A percentile compares a stretch with the other conserved stretches of the same genome.
Conservation (phyloP, 2,329 filamentous ascomycete genomes). For the Colletotrichum spinosum region DNA sequence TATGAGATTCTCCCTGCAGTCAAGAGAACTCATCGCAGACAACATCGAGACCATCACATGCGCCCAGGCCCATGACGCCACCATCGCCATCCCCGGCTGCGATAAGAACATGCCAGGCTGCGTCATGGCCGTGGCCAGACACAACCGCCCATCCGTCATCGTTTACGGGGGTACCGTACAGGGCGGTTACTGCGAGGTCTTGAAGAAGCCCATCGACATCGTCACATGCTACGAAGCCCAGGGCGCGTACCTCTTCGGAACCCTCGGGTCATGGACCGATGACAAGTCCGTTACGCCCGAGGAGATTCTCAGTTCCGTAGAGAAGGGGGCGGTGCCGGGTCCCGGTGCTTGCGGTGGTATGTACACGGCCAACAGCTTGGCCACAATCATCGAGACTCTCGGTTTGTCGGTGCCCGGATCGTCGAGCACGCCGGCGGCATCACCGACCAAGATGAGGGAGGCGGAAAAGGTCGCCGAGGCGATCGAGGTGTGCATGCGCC, state of each 20-base stretch:
- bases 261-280: constrained; percentile 71
- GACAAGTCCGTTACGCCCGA: constrained; percentile 80
- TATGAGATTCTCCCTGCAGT: constrained; percentile 94
- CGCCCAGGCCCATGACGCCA: constrained; percentile 92
- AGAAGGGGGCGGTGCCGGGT: constrained; percentile 76
- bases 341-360: constrained; percentile 82
- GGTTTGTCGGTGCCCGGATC: constrained; percentile 86
- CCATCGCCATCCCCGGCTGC: constrained; percentile 92
- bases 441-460: constrained; percentile 86
- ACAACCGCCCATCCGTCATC: constrained; percentile 94
- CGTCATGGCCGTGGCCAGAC: constrained; percentile 90
- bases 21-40: constrained; percentile 92
- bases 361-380: constrained; percentile 97
- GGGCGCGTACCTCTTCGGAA: constrained; percentile 83
- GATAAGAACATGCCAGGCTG: constrained; percentile 99
- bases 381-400: constrained; percentile 90
- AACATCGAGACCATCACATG: constrained; percentile 94
- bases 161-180: constrained; percentile 93
- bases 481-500: constrained; percentile 83
- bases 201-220: constrained; percentile 87
- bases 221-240: constrained; percentile 89
- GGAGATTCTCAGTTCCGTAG: constrained; percentile 67
- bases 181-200: constrained; percentile 81
- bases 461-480: constrained; percentile 84
- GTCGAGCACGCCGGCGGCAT: constrained; percentile 83